Base-by-base conservation (phyloP, 352 stramenopile genomes). In the Peronospora destructor region DNA sequence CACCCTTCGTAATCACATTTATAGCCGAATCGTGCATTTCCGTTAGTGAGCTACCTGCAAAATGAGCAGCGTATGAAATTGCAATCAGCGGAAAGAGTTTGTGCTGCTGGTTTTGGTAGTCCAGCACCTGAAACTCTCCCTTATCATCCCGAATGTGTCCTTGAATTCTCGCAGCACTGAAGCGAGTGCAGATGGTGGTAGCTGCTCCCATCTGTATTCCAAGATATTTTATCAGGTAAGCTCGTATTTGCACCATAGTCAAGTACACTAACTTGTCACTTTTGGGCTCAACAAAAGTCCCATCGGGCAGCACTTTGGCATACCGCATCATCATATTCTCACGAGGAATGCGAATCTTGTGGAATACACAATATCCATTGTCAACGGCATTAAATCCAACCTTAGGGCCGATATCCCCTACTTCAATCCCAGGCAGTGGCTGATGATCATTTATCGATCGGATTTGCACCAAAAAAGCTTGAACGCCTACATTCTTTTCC, bases 251-350 rank as follows among this genome's bases (percentile, higher is more conserved):
- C 4, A 78, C 64, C 71, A 81, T 83, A 0, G 74, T 82, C 21
- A 82, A 52, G 50, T 85, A 85, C 44, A 82, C 68, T 14, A 86
- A 50, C 49, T 84, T 84, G 61, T 85, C 71, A 45, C 67, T 82
- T 58, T 78, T 62, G 3, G 73, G 73, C 65, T 81, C 66, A 7
- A 78, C 46, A 46, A 74, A 85, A 23, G 63, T 78, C 12, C 76
- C 76, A 39, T 88, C 68, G 0, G 72, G 63, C 9, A 78, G 26
- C 35, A 88, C 74, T 36, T 71, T 64, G 3, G 58, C 53, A 48
- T 66, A 62, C 11, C 58, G 16, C 58, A 66, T 66, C 46, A 66
- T 51, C 58, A 66, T 66, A 13, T 66, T 51, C 14, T 56, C 37
- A 10, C 53, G 40, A 13, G 58, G 58, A 6, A 66, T 49, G 10